Evolutionary conservation across 306 rosid genomes (phyloP), one percentile per base, ranked within the genome.

Genomic region (Purshia tridentata): DNA sequence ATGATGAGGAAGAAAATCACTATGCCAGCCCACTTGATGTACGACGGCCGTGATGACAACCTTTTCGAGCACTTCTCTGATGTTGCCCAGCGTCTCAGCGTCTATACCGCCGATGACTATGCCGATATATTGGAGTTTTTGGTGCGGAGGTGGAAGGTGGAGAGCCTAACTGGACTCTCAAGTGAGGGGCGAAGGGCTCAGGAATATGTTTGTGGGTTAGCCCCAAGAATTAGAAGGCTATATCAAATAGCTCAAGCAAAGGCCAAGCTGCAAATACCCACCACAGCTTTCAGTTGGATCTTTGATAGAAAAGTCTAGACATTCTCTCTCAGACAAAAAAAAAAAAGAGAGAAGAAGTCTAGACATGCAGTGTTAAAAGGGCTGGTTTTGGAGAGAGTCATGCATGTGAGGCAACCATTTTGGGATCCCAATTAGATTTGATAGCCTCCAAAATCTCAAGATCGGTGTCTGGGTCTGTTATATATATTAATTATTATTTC

Each of bases 1-100:
- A 62, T 62, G 67, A 39, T 62, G 23, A 39, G n/a, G 67, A 62
- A 10, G 20, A 37, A 62, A 41, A 62, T 62, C 67, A 9, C 48
- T 9, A 62, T 62, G 67, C 67, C 67, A 0, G 67, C 48, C 16
- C 46, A 62, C 9, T 13, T 62, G 10, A 29, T 62, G 46, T 62
- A 62, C n/a, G 67, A 62, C 18, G 67, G 67, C 48, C 20, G 3
- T 6, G 67, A 62, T 48, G 9, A 13, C 10, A 16, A 5, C 1
- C 49, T 62, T 16, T 41, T 37, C 49, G 6, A 62, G 9, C 23
- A 62, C 67, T 62, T 40, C 9, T 62, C 49, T 0, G 67, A 6
- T 2, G 67, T 62, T 6, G 67, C 48, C 4, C 8, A 9, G 16
- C 49, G 49, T 4, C 46, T 62, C 15, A 48, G 67, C 5, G 67